These are phyloP conservation scores for Parascedosporium putredinis DNA, from an alignment of 2,329 filamentous ascomycete genomes.

Conservation along the genomic window DNA sequence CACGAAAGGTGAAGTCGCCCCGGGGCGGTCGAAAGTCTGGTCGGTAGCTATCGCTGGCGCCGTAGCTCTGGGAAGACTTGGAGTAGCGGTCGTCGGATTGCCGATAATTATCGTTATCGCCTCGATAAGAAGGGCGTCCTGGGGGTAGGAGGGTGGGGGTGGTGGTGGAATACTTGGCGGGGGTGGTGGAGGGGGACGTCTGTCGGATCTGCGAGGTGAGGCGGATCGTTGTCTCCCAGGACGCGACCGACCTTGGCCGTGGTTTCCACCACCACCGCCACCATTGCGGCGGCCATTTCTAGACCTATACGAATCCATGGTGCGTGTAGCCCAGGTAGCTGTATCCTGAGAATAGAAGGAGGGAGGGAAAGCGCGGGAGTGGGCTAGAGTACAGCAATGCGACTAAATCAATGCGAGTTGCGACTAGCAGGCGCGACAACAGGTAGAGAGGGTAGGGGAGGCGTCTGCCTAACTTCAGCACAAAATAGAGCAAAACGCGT, in stretches of 20 bases:
- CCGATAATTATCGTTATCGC: not conserved
- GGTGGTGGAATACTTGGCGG: conserved; percentile 3
- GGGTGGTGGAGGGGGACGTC: not conserved
- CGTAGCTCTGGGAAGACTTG: not conserved
- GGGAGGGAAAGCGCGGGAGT: no score
- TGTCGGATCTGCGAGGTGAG: not conserved
- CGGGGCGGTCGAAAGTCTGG: conserved; percentile 21
- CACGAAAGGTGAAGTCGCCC: conserved; percentile 46
- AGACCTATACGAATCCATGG: conserved; percentile 3
- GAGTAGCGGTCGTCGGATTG: not conserved
- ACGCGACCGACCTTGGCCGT: not conserved
- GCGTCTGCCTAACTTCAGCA: no score
- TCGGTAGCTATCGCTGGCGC: conserved; percentile 6
- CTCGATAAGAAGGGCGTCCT: not conserved
- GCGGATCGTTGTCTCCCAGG: conserved; percentile 3
- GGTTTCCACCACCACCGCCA: not conserved
- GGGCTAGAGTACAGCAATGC: no score
- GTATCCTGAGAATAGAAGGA: no score
- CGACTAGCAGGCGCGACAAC: no score
- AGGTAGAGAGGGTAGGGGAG: no score
- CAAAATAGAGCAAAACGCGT: no score
- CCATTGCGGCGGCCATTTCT: not conserved
- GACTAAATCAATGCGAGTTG: no score
- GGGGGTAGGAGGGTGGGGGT: not conserved
- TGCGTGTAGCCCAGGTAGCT: not conserved